These are phyloP conservation scores for Sapria himalayana DNA, from an alignment of 345 rosid species.

Conservation along the genomic window DNA sequence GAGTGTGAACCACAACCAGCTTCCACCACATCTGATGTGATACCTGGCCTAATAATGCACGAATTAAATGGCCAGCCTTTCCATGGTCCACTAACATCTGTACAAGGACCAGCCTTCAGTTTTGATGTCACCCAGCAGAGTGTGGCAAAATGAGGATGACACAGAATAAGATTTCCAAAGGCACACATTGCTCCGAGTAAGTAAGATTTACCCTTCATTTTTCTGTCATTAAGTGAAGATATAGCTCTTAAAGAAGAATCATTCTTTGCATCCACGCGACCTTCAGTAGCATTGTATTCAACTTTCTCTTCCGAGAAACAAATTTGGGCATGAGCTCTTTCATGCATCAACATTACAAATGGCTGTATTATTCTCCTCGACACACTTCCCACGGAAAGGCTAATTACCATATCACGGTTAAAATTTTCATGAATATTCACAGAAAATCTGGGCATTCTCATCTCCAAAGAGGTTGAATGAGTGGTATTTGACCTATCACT, in stretches of 20 bases:
- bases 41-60: slow-evolving; percentile 52
- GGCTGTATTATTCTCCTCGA: slow-evolving; percentile 40
- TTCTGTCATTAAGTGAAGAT: slow-evolving; percentile 23
- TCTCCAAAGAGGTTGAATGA: slow-evolving; percentile 22
- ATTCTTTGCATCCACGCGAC: slow-evolving; percentile 12
- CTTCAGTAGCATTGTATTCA: too few relatives aligned
- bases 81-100: slow-evolving; percentile 65
- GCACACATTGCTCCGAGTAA: slow-evolving; percentile 46
- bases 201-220: slow-evolving; percentile 49
- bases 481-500: slow-evolving; percentile 22
- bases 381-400: slow-evolving; percentile 40
- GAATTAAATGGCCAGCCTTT: slow-evolving; percentile 95
- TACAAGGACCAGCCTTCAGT: slow-evolving; percentile 77
- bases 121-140: slow-evolving; percentile 94
- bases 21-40: slow-evolving; percentile 20
- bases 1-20: slow-evolving; percentile 26
- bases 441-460: slow-evolving; percentile 35
- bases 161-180: slow-evolving; percentile 75
- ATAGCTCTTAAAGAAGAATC: slow-evolving; percentile 18
- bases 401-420: slow-evolving; percentile 34
- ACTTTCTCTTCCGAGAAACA: slow-evolving; percentile 12
- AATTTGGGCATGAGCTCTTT: slow-evolving; percentile 24
- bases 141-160: slow-evolving; percentile 89
- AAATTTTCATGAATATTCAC: slow-evolving; percentile 31
- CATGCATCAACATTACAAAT: slow-evolving; percentile 49